Evolutionary conservation across 305 asterid genomes (phyloP).

Genomic region (Coffea humblotiana): DNA sequence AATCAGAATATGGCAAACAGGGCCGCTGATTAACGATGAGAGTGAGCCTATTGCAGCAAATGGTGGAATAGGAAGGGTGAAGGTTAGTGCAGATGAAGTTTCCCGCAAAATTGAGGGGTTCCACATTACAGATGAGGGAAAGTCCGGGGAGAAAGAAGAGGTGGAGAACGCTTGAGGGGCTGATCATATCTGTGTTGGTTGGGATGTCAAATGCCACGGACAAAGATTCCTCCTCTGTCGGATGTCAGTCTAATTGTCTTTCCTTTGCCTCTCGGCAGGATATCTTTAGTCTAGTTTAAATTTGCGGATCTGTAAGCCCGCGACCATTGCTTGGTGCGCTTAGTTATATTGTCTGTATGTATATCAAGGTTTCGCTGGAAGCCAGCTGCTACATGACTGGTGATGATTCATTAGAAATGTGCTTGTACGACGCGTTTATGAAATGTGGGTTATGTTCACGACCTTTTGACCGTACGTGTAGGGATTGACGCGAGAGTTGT

Average conservation of each 20-base stretch:
- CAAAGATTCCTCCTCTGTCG: neutral
- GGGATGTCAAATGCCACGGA: neutral
- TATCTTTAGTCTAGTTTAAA: constrained; percentile 3
- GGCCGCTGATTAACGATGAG: constrained; percentile 31
- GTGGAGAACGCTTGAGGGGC: constrained; percentile 10
- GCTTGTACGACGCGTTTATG: neutral
- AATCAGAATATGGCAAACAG: constrained; percentile 39
- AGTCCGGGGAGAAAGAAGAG: constrained; percentile 28
- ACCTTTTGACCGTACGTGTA: neutral
- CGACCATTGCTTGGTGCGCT: neutral
- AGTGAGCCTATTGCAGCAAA: constrained; percentile 18
- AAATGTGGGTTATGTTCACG: neutral
- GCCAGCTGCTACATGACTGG: neutral
- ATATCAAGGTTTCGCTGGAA: neutral
- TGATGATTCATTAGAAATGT: neutral
- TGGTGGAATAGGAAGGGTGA: constrained; percentile 24
- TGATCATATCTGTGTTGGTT: neutral
- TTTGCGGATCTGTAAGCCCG: neutral
- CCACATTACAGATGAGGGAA: constrained; percentile 24
- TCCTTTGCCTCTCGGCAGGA: neutral
- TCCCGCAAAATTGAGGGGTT: constrained; percentile 33
- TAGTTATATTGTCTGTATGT: neutral
- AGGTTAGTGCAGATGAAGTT: constrained; percentile 32
- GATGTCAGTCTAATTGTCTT: neutral
- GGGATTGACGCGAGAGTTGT: neutral